Conservation (phyloP, 2,329 filamentous ascomycete species). For the Hysterium pulicare region DNA sequence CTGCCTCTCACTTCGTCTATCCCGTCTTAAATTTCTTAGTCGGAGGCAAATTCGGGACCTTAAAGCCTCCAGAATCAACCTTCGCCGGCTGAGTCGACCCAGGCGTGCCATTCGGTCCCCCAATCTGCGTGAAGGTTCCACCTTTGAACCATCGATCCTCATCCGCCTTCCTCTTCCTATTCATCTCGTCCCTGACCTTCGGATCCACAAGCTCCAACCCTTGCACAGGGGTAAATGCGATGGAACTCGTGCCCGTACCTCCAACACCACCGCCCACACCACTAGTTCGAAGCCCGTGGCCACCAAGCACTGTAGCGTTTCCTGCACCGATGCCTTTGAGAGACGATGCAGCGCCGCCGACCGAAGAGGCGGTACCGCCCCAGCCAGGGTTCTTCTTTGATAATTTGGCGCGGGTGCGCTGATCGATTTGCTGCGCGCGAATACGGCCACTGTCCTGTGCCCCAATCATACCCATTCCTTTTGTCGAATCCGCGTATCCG, state of each 20-base stretch:
- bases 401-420: slow-evolving; percentile 87
- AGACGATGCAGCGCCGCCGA: slow-evolving; percentile 67
- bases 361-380: slow-evolving; percentile 60
- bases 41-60: slow-evolving; percentile 71
- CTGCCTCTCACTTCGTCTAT: not conserved
- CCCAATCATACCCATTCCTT: slow-evolving; percentile 93
- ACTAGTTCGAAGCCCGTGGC: slow-evolving; percentile 74
- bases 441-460: slow-evolving; percentile 84
- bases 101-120: slow-evolving; percentile 30
- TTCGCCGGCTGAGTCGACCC: slow-evolving; percentile 42
- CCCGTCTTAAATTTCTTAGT: slow-evolving; percentile 55
- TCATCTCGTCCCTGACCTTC: slow-evolving; percentile 82
- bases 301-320: slow-evolving; percentile 67
- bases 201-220: slow-evolving; percentile 94
- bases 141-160: slow-evolving; percentile 96
- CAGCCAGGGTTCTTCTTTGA: slow-evolving; percentile 95
- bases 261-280: slow-evolving; percentile 69
- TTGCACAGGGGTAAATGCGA: slow-evolving; percentile 92
- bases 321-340: slow-evolving; percentile 66
- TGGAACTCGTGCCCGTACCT: slow-evolving; percentile 69
- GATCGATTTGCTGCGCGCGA: slow-evolving; percentile 83
- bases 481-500: slow-evolving; percentile 83
- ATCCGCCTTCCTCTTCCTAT: slow-evolving; percentile 86
- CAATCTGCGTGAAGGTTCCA: slow-evolving; percentile 91
- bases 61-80: slow-evolving; percentile 66